Percentiles rank a stretch among this genome's conserved stretches.
Evolutionary conservation across 2,329 filamentous ascomycete genomes (phyloP).

Genomic region (Pseudogymnoascus sp.): DNA sequence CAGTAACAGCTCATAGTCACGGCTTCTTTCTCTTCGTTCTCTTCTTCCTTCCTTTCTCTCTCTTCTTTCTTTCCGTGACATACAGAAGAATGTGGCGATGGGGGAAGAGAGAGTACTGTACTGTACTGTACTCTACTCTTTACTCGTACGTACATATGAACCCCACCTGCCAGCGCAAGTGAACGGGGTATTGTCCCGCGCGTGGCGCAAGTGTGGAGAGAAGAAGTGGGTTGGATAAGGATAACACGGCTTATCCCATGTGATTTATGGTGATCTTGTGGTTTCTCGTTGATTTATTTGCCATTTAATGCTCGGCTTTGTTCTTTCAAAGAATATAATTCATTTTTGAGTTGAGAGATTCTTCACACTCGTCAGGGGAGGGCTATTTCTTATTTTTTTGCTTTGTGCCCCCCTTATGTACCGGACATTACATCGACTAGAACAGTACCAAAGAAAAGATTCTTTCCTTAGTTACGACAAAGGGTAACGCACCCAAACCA

Average conservation of each 20-base stretch:
- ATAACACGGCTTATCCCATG: conserved; percentile 9
- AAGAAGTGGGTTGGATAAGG: conserved; percentile 7
- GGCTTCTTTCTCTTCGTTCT: background rate
- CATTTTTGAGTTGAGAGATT: background rate
- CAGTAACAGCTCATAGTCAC: too few relatives aligned
- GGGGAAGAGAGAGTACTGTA: background rate
- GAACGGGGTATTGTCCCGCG: conserved; percentile 5
- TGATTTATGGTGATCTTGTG: background rate
- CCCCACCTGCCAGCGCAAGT: conserved; percentile 3
- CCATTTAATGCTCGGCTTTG: background rate
- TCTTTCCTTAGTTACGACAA: background rate
- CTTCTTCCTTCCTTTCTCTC: too few relatives aligned
- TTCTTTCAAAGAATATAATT: background rate
- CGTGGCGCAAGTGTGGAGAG: conserved; percentile 3
- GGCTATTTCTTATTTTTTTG: background rate
- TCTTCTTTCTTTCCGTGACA: too few relatives aligned
- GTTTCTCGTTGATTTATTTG: too few relatives aligned
- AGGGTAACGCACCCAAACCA: background rate
- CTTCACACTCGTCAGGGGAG: background rate
- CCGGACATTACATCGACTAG: background rate
- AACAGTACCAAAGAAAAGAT: background rate
- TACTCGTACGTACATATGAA: background rate
- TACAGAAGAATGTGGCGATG: background rate
- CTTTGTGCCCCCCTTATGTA: background rate
- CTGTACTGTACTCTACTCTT: too few relatives aligned